A percentile compares a stretch with the other conserved stretches of the same genome.
These are phyloP conservation scores for Pholiota microspora DNA, from an alignment of 768 basidiomycete genomes.

Conservation along the genomic window DNA sequence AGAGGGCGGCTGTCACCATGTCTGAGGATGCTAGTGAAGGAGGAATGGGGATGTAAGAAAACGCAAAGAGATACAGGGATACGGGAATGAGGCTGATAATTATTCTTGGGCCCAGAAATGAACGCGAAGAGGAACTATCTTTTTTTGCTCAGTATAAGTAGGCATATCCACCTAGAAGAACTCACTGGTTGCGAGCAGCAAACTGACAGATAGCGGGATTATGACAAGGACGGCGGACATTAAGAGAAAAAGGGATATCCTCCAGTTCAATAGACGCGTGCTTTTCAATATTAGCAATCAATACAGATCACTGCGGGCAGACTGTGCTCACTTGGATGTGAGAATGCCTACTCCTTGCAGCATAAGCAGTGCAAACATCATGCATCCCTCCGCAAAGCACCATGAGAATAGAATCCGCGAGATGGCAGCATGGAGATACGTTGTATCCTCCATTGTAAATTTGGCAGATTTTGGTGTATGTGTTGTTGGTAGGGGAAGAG, in stretches of 20 bases:
- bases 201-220: slow-evolving; percentile 61
- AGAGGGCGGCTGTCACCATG: slow-evolving; percentile 45
- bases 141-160: neutral
- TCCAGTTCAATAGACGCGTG: slow-evolving; percentile 66
- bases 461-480: slow-evolving; percentile 23
- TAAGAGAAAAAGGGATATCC: slow-evolving; percentile 59
- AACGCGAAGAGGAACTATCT: slow-evolving; percentile 10
- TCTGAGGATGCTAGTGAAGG: slow-evolving; percentile 38
- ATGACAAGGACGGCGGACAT: slow-evolving; percentile 61
- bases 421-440: slow-evolving; percentile 49
- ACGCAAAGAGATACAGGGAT: slow-evolving; percentile 49
- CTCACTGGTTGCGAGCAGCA: slow-evolving; percentile 48
- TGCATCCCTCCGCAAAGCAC: slow-evolving; percentile 74
- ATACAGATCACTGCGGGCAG: neutral
- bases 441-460: slow-evolving; percentile 16
- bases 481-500: slow-evolving; percentile 36
- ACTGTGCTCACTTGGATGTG: slow-evolving; percentile 45
- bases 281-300: slow-evolving; percentile 33
- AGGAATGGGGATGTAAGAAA: slow-evolving; percentile 73
- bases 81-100: slow-evolving; percentile 51
- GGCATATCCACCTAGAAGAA: neutral
- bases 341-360: slow-evolving; percentile 63
- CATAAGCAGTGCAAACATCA: slow-evolving; percentile 70
- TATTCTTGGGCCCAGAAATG: slow-evolving; percentile 30
- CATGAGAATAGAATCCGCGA: slow-evolving; percentile 62